These are phyloP conservation scores for Helicocarpus griseus DNA, from an alignment of 2,329 filamentous ascomycete species.

Conservation along the genomic window DNA sequence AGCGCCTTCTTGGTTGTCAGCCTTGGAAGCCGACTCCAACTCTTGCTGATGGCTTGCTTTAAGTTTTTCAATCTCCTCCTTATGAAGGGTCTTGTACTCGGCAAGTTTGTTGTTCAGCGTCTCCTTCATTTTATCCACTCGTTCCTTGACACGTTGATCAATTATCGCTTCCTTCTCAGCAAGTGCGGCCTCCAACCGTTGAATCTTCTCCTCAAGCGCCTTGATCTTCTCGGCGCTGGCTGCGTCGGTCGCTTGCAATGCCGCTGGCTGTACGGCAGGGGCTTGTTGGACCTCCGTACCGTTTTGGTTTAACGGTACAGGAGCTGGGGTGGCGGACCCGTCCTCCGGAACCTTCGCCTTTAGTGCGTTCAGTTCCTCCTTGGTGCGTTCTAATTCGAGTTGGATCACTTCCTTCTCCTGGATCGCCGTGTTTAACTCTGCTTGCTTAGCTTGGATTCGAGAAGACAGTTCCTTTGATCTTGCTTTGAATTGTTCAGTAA, in stretches of 20 bases:
- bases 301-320: conserved; percentile 44
- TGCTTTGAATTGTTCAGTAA: conserved; percentile 44
- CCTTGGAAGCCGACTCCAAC: conserved; percentile 27
- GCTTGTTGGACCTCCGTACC: conserved; percentile 33
- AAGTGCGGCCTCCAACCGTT: conserved; percentile 41
- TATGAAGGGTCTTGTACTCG: conserved; percentile 42
- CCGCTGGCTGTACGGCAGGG: conserved; percentile 18
- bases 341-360: conserved; percentile 45
- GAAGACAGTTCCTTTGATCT: conserved; percentile 55
- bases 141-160: conserved; percentile 40
- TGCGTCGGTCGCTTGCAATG: conserved; percentile 13
- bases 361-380: conserved; percentile 45
- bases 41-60: conserved; percentile 38
- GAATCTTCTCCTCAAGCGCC: conserved; percentile 52
- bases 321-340: conserved; percentile 13
- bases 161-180: conserved; percentile 42
- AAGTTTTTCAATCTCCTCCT: conserved; percentile 40
- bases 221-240: conserved; percentile 49
- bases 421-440: conserved; percentile 36
- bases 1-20: too few relatives aligned
- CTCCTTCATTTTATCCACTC: conserved; percentile 52
- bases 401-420: conserved; percentile 62
- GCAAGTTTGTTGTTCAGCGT: conserved; percentile 60
- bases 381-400: conserved; percentile 53
- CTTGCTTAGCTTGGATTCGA: conserved; percentile 47